Percentiles rank a stretch among this genome's conserved stretches.
Evolutionary conservation across 768 basidiomycete genomes (phyloP).

Genomic region (Termitomyces sp.): DNA sequence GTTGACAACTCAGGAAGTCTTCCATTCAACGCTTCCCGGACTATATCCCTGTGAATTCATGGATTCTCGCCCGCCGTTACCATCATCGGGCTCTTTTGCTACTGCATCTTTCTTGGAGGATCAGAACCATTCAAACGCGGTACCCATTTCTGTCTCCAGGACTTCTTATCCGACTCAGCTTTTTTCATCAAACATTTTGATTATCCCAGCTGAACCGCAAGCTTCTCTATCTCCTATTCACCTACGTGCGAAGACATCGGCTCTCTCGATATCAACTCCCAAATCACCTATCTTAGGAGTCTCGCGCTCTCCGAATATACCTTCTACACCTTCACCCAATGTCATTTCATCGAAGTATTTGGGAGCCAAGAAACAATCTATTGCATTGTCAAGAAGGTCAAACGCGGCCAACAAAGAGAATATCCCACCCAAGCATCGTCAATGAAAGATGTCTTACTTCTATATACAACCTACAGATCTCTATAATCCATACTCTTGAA

Average conservation of each 20-base stretch:
- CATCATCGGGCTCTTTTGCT: neutral
- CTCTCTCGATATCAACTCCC: neutral
- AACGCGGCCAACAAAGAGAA: constrained; percentile 4
- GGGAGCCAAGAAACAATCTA: neutral
- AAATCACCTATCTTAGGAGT: neutral
- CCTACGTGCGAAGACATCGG: neutral
- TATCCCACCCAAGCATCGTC: neutral
- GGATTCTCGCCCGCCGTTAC: neutral
- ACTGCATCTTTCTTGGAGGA: neutral
- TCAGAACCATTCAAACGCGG: no score
- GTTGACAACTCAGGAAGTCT: neutral
- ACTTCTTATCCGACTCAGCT: neutral
- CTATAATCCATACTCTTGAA: neutral
- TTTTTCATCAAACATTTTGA: neutral
- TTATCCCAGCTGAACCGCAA: neutral
- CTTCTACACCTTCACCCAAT: neutral
- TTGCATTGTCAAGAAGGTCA: neutral
- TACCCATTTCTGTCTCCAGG: neutral
- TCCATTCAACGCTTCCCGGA: neutral
- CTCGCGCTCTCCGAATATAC: neutral
- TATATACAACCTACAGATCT: neutral
- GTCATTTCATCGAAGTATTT: neutral
- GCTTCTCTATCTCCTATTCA: neutral
- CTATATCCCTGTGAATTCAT: neutral
- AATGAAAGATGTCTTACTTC: neutral